Evolutionary conservation across 495 filamentous ascomycete species (phyloP).

Genomic region (Filosporella fistucella): DNA sequence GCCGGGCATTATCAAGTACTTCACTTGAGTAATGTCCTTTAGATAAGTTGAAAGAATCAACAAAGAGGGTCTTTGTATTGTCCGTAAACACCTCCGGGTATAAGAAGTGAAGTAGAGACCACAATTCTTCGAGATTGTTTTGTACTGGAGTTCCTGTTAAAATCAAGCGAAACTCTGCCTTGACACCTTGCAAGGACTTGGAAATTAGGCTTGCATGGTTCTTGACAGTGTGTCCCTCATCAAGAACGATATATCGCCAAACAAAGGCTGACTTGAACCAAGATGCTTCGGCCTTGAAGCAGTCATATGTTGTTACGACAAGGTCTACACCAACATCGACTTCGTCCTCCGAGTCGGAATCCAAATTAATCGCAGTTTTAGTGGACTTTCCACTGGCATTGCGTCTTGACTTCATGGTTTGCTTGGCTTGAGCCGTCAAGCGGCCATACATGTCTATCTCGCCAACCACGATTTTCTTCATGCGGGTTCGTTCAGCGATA

Average conservation of each 20-base stretch:
- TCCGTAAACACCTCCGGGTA: constrained; percentile 57
- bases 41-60: constrained; percentile 52
- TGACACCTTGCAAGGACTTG: constrained; percentile 42
- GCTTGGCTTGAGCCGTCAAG: constrained; percentile 25
- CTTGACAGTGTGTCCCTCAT: constrained; percentile 73
- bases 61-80: constrained; percentile 47
- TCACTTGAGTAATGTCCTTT: constrained; percentile 48
- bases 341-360: constrained; percentile 31
- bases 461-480: constrained; percentile 44
- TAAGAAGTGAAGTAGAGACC: constrained; percentile 60
- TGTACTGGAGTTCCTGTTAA: constrained; percentile 64
- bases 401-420: constrained; percentile 22
- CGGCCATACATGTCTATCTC: constrained; percentile 37
- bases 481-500: constrained; percentile 36
- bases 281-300: constrained; percentile 46
- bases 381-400: constrained; percentile 21
- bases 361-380: constrained; percentile 28
- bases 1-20: constrained; percentile 49
- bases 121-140: constrained; percentile 59
- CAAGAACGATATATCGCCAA: constrained; percentile 84
- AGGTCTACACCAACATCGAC: constrained; percentile 36
- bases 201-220: constrained; percentile 50
- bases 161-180: constrained; percentile 54
- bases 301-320: constrained; percentile 60
- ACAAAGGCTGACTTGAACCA: constrained; percentile 58